phyloP scores from a whole-genome alignment of 306 rosid genomes.

The Acacia confusa region DNA sequence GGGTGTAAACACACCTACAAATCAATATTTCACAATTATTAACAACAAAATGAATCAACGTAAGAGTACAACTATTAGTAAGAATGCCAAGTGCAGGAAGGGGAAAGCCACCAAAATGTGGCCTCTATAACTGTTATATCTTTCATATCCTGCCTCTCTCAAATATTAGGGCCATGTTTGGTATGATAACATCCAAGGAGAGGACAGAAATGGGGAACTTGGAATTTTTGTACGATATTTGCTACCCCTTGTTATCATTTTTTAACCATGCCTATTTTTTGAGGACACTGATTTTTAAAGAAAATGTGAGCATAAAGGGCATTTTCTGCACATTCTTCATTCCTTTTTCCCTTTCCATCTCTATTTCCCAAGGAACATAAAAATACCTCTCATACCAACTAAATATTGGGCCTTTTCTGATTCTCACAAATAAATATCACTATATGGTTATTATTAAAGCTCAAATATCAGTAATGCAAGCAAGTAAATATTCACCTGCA shows the following conservation, averaged over 20 bases:
- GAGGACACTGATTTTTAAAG: background rate
- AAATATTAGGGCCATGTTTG: background rate
- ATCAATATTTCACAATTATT: slow-evolving; percentile 20
- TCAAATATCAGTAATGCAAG: background rate
- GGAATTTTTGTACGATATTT: background rate
- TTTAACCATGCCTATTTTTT: background rate
- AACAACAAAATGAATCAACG: slow-evolving; percentile 2
- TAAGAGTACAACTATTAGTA: background rate
- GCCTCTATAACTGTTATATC: background rate
- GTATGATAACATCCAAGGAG: background rate
- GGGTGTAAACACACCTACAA: slow-evolving; percentile 84
- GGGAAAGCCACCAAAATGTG: slow-evolving; percentile 12
- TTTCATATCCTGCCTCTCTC: background rate
- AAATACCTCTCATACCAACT: background rate
- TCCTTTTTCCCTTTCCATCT: background rate
- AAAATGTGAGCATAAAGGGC: background rate
- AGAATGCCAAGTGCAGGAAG: background rate
- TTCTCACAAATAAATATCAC: background rate
- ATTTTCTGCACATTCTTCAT: background rate
- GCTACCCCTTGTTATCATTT: background rate
- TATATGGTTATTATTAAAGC: slow-evolving; percentile 12
- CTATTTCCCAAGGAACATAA: background rate
- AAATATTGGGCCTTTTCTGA: background rate
- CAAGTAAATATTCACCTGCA: slow-evolving; percentile 54
- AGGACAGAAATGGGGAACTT: background rate